Conservation (phyloP, 306 rosid species). For the Trifolium repens region DNA sequence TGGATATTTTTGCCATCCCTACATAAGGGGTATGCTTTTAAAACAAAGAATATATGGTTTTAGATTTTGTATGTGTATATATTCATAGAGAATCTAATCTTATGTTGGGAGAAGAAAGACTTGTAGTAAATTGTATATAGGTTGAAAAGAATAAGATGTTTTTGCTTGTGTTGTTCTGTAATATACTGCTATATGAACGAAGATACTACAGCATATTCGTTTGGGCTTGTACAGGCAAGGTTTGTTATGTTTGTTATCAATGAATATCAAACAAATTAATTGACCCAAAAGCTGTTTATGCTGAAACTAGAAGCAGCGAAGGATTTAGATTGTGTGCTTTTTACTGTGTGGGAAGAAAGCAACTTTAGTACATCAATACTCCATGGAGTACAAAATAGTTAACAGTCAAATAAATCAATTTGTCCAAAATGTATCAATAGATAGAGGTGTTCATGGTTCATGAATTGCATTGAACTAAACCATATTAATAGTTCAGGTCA, state of each 20-base stretch:
- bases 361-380: no score
- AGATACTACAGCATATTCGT: constrained; percentile 38
- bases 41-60: not conserved
- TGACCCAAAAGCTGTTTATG: constrained; percentile 41
- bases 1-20: no score
- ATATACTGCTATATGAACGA: constrained; percentile 1
- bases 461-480: no score
- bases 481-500: no score
- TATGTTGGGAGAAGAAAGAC: not conserved
- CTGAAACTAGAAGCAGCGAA: constrained; percentile 42
- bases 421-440: no score
- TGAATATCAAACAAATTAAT: constrained; percentile 11
- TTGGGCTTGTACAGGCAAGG: not conserved
- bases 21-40: not conserved
- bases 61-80: not conserved
- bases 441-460: no score
- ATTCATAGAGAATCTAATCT: not conserved
- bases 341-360: not conserved
- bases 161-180: not conserved
- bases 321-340: not conserved
- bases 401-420: no score
- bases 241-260: not conserved
- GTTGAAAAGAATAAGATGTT: not conserved
- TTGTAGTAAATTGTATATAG: not conserved
- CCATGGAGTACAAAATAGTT: no score